These are phyloP conservation scores for Aaosphaeria pasadenensis DNA, from an alignment of 2,329 filamentous ascomycete species.

Conservation along the genomic window DNA sequence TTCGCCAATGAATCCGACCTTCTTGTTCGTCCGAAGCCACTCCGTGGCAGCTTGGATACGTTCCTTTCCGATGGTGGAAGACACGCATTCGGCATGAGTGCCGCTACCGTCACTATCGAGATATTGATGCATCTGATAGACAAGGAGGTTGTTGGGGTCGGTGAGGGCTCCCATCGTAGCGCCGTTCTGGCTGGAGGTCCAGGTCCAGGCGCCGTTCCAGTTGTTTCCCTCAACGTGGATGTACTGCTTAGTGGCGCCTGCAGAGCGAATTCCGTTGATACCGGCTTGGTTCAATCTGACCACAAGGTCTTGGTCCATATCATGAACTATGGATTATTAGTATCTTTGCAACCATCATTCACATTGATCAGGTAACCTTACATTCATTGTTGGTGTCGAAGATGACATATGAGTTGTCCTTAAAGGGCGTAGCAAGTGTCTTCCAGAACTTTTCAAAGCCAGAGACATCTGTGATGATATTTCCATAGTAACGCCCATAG, in stretches of 20 bases:
- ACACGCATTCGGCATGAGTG: conserved; percentile 47
- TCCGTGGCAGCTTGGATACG: conserved; percentile 46
- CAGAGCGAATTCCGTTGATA: conserved; percentile 35
- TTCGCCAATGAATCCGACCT: conserved; percentile 50
- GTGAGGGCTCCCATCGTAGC: conserved; percentile 43
- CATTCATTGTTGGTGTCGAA: conserved; percentile 42
- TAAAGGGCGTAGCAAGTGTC: conserved; percentile 26
- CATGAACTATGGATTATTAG: conserved; percentile 17
- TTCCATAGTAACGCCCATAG: conserved; percentile 41
- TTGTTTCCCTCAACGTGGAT: conserved; percentile 55
- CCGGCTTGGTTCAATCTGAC: conserved; percentile 39
- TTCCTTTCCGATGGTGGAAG: conserved; percentile 47
- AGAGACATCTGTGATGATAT: conserved; percentile 27
- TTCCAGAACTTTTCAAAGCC: conserved; percentile 34
- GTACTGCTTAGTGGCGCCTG: conserved; percentile 44
- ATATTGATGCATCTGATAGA: conserved; percentile 59
- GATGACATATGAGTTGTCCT: conserved; percentile 32
- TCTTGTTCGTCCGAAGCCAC: conserved; percentile 49
- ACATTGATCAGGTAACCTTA: conserved; percentile 2
- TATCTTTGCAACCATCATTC: not conserved
- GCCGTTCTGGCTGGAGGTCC: conserved; percentile 43
- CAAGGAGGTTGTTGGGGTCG: conserved; percentile 47
- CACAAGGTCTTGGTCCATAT: conserved; percentile 33
- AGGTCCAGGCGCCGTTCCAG: conserved; percentile 41
- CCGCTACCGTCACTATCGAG: conserved; percentile 53